Evolutionary conservation across 768 basidiomycete genomes (phyloP), one percentile per base, ranked within the genome.

Genomic region (Dictyophora rubrovolvata): DNA sequence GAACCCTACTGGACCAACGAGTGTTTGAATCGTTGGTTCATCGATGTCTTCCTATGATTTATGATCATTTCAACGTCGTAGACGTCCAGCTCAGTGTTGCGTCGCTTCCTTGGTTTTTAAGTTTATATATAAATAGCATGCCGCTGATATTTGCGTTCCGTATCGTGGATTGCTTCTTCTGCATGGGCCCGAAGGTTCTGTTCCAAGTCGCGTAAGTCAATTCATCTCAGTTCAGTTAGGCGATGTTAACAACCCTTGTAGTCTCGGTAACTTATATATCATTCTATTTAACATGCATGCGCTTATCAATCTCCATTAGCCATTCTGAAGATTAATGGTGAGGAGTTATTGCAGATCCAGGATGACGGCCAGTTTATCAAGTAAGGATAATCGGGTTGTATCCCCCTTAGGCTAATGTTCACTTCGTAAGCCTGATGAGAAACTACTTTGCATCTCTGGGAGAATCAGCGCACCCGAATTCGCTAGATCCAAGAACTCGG

Each of bases 51-150:
- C 93, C 93, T 3, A 88, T 95, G 66, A 90, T 99, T 64, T 86
- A 94, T 64, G 92, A 96, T 28, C 90, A 98, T 70, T 96, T 97
- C 73, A 78, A 80, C 64, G 75, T 70, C 16, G 92, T 95, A 35
- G 95, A 99, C 66, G 94, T 99, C 7, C 95, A 98, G 65, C 81
- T 99, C 16, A 95, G 93, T 1, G 94, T 99, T 16, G 95, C 95
- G 0, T 96, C 93, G 1, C 72, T 99, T 23, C 95, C 95, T 35
- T 99, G 95, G 95, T 99, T 99, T 78, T 74, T 99, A 69, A 96
- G 93, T 66, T 75, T 98, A 83, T 97, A 70, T 67, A 92, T 93
- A 69, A 93, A 93, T 71, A 90, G 87, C 68, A 92, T 93, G 90
- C 90, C 93, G 1, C 87, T 98, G 82, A 85, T 99, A 47, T 99